Evolutionary conservation across 192 early-diverging fungal genomes (phyloP), one percentile per base, ranked within the genome.

Genomic region (Geranomyces variabilis): DNA sequence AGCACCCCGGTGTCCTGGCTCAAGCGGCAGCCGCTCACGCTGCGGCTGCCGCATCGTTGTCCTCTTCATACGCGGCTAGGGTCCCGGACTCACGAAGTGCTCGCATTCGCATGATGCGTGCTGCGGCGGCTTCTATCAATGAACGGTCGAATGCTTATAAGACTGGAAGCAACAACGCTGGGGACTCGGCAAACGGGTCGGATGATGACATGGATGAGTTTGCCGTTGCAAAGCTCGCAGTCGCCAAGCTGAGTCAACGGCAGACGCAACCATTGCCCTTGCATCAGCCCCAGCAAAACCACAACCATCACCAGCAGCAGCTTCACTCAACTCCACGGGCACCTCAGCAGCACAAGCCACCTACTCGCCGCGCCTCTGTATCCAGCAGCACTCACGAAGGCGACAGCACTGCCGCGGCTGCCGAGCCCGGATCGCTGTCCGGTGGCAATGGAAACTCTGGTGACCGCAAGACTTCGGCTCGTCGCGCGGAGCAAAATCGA

Each of bases 401-500:
- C 29, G 36, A 41, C 10, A 41, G 36, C 36, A 65, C 36, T 9
- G 19, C 30, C 21, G 63, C 17, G 3, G 44, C 17, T 29, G 41
- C 31, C 2, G 59, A 29, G 24, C 34, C 59, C 19, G 19, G 19
- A 6, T 21, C 34, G 21, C 4, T 21, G 9, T 33, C 59, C 59
- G 34, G n/a, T 26, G 19, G 29, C 19, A 19, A n/a, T 7, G 22
- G 3, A 7, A 12, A 9, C 21, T 21, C 63, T 21, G 34, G 34
- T 15, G 65, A 77, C 21, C 75, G 73, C 56, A 67, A 67, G 49
- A 71, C 79, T 1, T 47, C 84, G 15, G 80, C 84, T 33, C 93
- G 93, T 76, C 86, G 94, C 72, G 92, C 93, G 2, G 91, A 89
- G 13, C 94, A 96, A 74, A 96, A 96, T 77, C 86, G 94, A 19